Percentiles rank a stretch among this genome's conserved stretches.
Conservation (phyloP, 192 early-diverging fungal genomes). For the Backusella psychrophila region DNA sequence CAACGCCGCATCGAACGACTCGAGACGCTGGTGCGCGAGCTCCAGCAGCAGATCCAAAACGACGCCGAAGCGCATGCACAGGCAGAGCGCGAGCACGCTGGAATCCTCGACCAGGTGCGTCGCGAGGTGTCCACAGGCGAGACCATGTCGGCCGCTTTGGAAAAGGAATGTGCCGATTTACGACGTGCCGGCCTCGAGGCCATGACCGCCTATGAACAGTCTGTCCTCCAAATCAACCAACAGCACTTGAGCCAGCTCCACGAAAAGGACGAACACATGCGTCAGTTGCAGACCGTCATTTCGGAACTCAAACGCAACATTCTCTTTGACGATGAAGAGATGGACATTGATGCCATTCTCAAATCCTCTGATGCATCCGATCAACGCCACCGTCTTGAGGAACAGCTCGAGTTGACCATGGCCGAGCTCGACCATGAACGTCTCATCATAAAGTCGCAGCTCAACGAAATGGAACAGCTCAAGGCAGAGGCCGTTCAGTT, state of each 20-base stretch:
- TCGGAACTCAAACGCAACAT: not conserved
- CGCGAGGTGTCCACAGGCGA: constrained; percentile 13
- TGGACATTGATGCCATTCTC: not conserved
- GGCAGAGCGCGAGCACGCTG: constrained; percentile 9
- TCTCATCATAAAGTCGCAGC: not conserved
- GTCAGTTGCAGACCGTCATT: constrained; percentile 12
- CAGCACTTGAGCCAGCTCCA: constrained; percentile 22
- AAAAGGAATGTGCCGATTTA: constrained; percentile 37
- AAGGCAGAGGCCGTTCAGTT: not conserved
- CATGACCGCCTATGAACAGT: constrained; percentile 40
- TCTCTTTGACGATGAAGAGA: constrained; percentile 11
- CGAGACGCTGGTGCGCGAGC: constrained; percentile 1
- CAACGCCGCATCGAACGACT: constrained; percentile 16
- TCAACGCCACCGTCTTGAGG: constrained; percentile 23
- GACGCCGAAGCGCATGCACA: not conserved
- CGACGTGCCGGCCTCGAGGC: constrained; percentile 39
- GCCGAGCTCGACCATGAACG: constrained; percentile 12
- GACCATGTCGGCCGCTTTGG: constrained; percentile 20
- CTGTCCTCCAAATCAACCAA: constrained; percentile 34
- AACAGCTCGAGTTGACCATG: constrained; percentile 27
- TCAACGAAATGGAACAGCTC: not conserved
- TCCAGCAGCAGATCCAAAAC: constrained; percentile 1
- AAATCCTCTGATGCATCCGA: not conserved
- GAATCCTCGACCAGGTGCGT: constrained; percentile 29
- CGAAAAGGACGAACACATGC: constrained; percentile 30